Percentiles rank a stretch among this genome's conserved stretches.
Conservation (phyloP, 768 basidiomycete genomes). For the Boletus eberwhitei region DNA sequence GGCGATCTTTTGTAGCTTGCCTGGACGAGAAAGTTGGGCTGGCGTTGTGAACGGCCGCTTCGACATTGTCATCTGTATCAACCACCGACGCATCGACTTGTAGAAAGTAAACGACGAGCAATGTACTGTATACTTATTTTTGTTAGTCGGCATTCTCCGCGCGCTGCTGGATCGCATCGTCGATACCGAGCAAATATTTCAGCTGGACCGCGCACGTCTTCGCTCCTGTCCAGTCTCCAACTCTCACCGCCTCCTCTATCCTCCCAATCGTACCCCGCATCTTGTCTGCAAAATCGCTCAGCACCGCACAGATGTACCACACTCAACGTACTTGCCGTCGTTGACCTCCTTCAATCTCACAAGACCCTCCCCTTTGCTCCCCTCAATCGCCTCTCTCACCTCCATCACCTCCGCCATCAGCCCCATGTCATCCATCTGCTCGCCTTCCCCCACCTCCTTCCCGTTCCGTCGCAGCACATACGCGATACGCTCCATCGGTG, state of each 20-base stretch:
- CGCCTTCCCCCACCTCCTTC: conserved; percentile 57
- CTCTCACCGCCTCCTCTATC: conserved; percentile 49
- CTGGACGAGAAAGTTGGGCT: conserved; percentile 4
- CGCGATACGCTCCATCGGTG: conserved; percentile 72
- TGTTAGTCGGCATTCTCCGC: conserved; percentile 21
- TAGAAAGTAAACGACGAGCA: too few species aligned
- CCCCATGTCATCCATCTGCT: conserved; percentile 65
- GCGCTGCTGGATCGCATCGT: conserved; percentile 28
- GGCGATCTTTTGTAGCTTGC: conserved; percentile 13
- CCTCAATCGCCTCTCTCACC: conserved; percentile 71
- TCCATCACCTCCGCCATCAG: conserved; percentile 81
- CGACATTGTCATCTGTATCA: too few species aligned
- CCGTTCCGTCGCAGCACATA: conserved; percentile 74
- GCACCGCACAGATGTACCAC: not conserved
- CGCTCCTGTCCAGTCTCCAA: conserved; percentile 52
- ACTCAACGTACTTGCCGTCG: conserved; percentile 40
- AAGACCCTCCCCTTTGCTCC: conserved; percentile 46
- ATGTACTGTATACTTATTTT: too few species aligned
- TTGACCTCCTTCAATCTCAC: conserved; percentile 52
- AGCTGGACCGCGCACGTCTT: conserved; percentile 64
- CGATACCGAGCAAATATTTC: conserved; percentile 68
- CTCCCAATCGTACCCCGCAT: conserved; percentile 43
- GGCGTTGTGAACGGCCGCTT: conserved; percentile 13
- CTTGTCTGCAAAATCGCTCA: conserved; percentile 41
- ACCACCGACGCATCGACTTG: too few species aligned